Evolutionary conservation across 306 rosid genomes (phyloP), one percentile per base, ranked within the genome.

Genomic region (Vigna reflexopilosa): DNA sequence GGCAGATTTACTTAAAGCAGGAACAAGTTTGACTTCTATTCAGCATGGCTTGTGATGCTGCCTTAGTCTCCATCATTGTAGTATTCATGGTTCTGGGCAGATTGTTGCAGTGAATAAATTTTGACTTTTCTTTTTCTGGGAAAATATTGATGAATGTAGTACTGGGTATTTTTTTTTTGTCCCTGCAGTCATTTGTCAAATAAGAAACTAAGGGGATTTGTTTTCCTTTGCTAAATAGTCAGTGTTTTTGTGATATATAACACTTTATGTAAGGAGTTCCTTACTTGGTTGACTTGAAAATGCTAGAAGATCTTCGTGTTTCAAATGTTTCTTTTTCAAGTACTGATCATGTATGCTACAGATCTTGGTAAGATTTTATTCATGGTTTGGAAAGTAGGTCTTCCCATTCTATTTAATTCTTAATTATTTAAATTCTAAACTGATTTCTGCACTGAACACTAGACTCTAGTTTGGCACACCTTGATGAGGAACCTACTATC

Each of bases 1-100:
- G 14, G 61, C 26, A 78, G 55, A 44, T 11, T 63, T 22, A 67
- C 24, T 45, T 52, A 47, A 42, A 17, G 73, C 58, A 11, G 26
- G 28, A 50, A 61, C 20, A 6, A 57, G 40, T 55, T 56, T 54
- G 42, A 34, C 57, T 7, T 50, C 16, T 67, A 56, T 64, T 71
- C 61, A 32, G 82, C 78, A 20, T 82, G 40, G 6, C 5, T 69
- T 76, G 44, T 59, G 15, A n/a, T 52, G 73, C 38, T 20, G 12
- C n/a, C 56, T 26, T 20, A 10, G 51, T 50, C 13, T 73, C 56
- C 77, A 38, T 73, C 48, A 32, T 74, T 67, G 10, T 36, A 47
- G 24, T 67, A 13, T 69, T 68, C 66, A 26, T 50, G 32, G 42
- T 59, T 67, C 47, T 75, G 26, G 56, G 72, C 17, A 57, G 42